phyloP scores from a whole-genome alignment of 2,329 filamentous ascomycete genomes.

The Teratosphaeria nubilosa region DNA sequence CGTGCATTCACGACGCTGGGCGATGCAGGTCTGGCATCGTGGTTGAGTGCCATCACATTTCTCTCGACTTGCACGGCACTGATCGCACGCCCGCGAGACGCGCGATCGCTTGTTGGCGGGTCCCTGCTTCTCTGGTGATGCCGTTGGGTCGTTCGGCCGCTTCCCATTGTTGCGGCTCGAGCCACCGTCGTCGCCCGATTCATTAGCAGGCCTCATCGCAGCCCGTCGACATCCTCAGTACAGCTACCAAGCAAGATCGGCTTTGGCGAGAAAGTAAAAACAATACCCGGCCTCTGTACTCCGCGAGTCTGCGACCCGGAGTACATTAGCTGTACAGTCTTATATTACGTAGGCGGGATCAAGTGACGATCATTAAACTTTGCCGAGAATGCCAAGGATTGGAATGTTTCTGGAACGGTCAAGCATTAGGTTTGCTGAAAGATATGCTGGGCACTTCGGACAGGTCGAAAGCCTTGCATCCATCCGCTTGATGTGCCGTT shows the following conservation, averaged over 20 bases:
- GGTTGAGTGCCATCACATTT: conserved; percentile 61
- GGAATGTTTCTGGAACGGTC: neutral
- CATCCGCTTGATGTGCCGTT: no score
- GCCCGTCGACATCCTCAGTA: neutral
- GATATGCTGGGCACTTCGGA: no score
- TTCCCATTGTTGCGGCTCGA: conserved; percentile 3
- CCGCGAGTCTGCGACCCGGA: no score
- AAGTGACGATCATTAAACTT: neutral
- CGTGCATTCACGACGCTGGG: conserved; percentile 55
- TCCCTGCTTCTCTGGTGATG: conserved; percentile 6
- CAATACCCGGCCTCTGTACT: neutral
- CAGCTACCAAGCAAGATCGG: neutral
- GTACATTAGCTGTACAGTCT: no score
- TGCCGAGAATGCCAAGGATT: neutral
- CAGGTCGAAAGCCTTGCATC: no score
- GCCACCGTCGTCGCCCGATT: neutral
- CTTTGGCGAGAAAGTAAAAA: neutral
- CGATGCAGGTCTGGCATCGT: conserved; percentile 55
- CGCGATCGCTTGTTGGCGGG: conserved; percentile 46
- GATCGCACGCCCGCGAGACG: conserved; percentile 31
- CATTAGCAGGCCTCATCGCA: neutral
- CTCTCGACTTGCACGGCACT: conserved; percentile 40
- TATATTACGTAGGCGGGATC: neutral
- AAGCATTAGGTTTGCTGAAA: neutral
- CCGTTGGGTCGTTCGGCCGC: conserved; percentile 4